Base-by-base conservation (phyloP, 2,329 filamentous ascomycete genomes). In the Trichoderma asperellum region DNA sequence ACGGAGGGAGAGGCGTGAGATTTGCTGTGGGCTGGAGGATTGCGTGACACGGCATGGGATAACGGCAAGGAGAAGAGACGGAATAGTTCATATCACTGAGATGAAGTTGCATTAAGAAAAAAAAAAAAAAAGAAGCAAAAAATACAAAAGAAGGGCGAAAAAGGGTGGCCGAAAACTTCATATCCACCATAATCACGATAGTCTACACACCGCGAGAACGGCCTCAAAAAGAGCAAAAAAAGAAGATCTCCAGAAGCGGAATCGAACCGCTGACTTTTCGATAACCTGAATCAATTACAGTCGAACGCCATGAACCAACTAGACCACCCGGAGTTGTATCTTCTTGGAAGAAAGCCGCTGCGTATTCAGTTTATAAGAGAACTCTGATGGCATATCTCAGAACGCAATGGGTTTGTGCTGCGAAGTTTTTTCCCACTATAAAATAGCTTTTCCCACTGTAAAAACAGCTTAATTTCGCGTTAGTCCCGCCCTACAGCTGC, bases 251-350 rank as follows among this genome's bases (percentile, higher is more conserved):
- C 65, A 57, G 56, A 29, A 67, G 61, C 65, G 73, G 74, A 75
- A 62, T 75, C 74, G 74, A 75, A 75, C 74, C 73, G 73, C 73
- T 73, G 74, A 75, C 74, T 69, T 74, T 74, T 68, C 70, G 74
- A 70, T 75, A 68, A 72, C 49, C 72, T 72, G 72, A 56, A 52
- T 24, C 69, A 60, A 66, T 75, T 75, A 75, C 74, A 75, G 74
- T 70, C 74, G 70, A 66, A 74, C 71, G 74, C 73, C 72, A 74
- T 74, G 69, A 74, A 73, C 74, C 74, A 75, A 74, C 74, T 75
- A 74, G 72, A 73, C 74, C 72, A 75, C 74, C 73, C 73, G 61
- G 74, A 75, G 73, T 65, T 64, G 16, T 18, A n/a, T 43, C 40
- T 43, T 43, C 40, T 43, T 43, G 40, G 2, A n/a, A 43, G 5